A percentile compares a stretch with the other conserved stretches of the same genome.
phyloP scores from a whole-genome alignment of 148 eudicot species.

The Chenopodium suecicum region DNA sequence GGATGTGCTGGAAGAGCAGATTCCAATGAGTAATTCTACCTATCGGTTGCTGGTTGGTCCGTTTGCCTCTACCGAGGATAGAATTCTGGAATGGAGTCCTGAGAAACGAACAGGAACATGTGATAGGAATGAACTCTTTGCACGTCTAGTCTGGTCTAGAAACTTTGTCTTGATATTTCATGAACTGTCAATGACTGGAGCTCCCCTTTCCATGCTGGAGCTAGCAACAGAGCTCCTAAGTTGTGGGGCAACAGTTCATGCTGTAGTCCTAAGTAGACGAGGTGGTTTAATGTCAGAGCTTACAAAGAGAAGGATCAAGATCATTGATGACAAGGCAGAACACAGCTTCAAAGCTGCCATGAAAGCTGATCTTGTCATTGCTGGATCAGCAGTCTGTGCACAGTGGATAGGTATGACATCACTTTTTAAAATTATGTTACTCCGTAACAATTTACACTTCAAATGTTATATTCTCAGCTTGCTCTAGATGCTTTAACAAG shows the following conservation, averaged over 20 bases:
- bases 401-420: conserved; percentile 80
- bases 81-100: conserved; percentile 91
- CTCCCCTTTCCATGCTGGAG: conserved; percentile 98
- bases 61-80: conserved; percentile 78
- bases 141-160: conserved; percentile 94
- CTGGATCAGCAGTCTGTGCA: conserved; percentile 97
- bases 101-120: conserved; percentile 88
- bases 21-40: conserved; percentile 61
- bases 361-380: conserved; percentile 95
- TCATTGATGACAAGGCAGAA: conserved; percentile 78
- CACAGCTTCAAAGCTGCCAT: conserved; percentile 89
- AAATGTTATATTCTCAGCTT: neutral
- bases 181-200: conserved; percentile 97
- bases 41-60: conserved; percentile 90
- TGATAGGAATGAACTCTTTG: conserved; percentile 88
- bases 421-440: neutral
- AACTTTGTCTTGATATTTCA: conserved; percentile 86
- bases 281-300: conserved; percentile 95
- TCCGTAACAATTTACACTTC: neutral
- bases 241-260: conserved; percentile 95
- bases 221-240: conserved; percentile 90
- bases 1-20: conserved; percentile 59
- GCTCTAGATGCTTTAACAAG: conserved; percentile 7
- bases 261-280: conserved; percentile 72
- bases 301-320: conserved; percentile 71